phyloP scores from a whole-genome alignment of 805 yeast genomes.

The Blastobotrys attinorum region DNA sequence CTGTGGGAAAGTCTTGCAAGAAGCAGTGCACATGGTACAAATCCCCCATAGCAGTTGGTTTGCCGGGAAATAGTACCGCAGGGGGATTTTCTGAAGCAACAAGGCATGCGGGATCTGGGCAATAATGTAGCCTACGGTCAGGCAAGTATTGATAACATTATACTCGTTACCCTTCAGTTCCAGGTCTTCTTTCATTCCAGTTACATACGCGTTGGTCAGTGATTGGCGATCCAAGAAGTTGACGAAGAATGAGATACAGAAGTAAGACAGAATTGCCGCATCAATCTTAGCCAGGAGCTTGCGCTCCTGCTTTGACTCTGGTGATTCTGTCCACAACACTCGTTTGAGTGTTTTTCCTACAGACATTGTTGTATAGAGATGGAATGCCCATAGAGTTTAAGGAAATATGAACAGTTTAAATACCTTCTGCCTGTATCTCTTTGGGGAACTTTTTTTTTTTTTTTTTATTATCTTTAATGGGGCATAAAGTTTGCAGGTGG shows the following conservation, averaged over 20 bases:
- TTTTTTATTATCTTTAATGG: too few species aligned
- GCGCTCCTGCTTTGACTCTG: background rate
- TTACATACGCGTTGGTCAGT: background rate
- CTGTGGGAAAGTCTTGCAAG: background rate
- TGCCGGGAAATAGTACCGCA: conserved; percentile 1
- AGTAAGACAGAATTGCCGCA: background rate
- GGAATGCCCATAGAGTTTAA: too few species aligned
- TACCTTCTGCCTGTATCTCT: too few species aligned
- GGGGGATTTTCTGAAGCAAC: background rate
- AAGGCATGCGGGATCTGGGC: conserved; percentile 20
- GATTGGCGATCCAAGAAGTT: conserved; percentile 29
- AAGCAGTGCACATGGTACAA: background rate
- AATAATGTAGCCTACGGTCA: conserved; percentile 19
- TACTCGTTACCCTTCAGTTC: background rate
- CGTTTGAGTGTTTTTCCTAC: background rate
- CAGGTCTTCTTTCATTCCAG: background rate
- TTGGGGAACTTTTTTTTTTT: too few species aligned
- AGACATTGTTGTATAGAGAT: background rate
- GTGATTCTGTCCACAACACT: background rate
- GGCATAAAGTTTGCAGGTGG: too few species aligned
- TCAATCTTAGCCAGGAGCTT: background rate
- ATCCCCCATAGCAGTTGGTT: conserved; percentile 8
- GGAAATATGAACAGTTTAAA: too few species aligned
- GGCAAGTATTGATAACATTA: conserved; percentile 26
- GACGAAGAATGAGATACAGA: conserved; percentile 25